A percentile compares a stretch with the other conserved stretches of the same genome.
Conservation (phyloP, 2,329 filamentous ascomycete genomes). For the Penicillium sp. region DNA sequence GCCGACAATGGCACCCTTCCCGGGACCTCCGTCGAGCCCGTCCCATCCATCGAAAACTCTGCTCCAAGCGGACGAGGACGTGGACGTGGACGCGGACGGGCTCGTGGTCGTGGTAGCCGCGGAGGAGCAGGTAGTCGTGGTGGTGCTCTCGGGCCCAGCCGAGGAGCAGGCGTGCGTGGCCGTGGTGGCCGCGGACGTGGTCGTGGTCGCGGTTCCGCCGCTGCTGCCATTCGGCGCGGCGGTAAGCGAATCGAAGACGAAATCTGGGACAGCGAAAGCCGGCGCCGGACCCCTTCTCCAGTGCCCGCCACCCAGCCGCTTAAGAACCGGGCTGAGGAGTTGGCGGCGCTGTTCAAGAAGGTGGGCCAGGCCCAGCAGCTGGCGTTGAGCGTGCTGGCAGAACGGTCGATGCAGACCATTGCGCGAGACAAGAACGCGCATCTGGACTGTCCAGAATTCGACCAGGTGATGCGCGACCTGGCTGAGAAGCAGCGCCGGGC, state of each 20-base stretch:
- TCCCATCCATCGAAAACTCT: neutral
- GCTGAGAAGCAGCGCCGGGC: conserved; percentile 32
- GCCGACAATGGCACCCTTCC: conserved; percentile 14
- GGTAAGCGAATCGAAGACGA: conserved; percentile 32
- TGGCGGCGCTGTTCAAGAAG: conserved; percentile 47
- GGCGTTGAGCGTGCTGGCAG: conserved; percentile 45
- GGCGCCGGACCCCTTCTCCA: conserved; percentile 41
- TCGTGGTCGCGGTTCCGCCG: conserved; percentile 29
- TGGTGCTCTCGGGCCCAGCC: conserved; percentile 27
- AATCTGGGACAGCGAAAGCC: conserved; percentile 37
- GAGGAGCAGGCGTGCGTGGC: conserved; percentile 22
- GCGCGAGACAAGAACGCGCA: conserved; percentile 48
- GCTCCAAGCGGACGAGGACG: neutral
- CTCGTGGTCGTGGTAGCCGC: conserved; percentile 38
- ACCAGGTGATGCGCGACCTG: conserved; percentile 41
- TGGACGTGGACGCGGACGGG: conserved; percentile 12
- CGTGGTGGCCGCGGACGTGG: conserved; percentile 37
- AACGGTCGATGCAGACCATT: conserved; percentile 44
- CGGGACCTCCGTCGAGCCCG: neutral
- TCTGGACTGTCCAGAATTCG: conserved; percentile 44
- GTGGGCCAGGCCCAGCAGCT: conserved; percentile 47
- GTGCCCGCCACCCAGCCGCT: conserved; percentile 43
- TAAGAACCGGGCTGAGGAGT: conserved; percentile 47
- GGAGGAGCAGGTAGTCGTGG: conserved; percentile 41
- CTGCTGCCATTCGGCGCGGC: conserved; percentile 20